Evolutionary conservation across 78 protist species (phyloP), one percentile per base, ranked within the genome.

Genomic region (Neovahlkampfia damariscottae): DNA sequence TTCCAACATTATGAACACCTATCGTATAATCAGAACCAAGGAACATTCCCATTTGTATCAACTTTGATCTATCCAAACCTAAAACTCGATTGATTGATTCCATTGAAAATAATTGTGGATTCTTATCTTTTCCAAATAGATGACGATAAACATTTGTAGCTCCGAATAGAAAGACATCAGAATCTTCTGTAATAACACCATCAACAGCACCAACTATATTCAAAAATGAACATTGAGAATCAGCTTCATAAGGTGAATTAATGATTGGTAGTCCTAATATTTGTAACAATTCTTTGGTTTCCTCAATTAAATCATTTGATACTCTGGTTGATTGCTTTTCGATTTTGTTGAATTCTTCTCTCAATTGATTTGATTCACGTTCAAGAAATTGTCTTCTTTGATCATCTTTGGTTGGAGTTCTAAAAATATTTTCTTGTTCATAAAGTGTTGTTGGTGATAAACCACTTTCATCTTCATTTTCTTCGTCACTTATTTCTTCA

Each of bases 1-100:
- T 8, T 2, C 91, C 91, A 1, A 88, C 70, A 27, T 85, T 79
- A 10, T 19, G 5, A 10, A 88, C 32, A 7, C 91, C 91, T 2
- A 30, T 76, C 0, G 77, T 67, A 85, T 88, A 88, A 78, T 88
- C 91, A 30, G 75, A 30, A 41, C 91, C 91, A 32, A 85, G 79
- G 40, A 87, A 70, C 35, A 38, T 5, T 2, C 85, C 88, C 3
- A 84, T 78, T 0, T 0, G 1, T 4, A 84, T 41, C 30, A 84
- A 77, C 8, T 0, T 0, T 31, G 28, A 37, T 2, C 79, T 69
- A 30, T 70, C 67, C 30, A 78, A 37, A 28, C 76, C 79, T 4
- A 72, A 66, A 7, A 0, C 5, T 0, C 19, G 1, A 41, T 67
- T 32, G 9, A 84, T 2, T 0, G 5, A 36, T 30, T 0, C 41